Base-by-base conservation (phyloP, 2,329 filamentous ascomycete genomes). In the Endocalyx cinctus region DNA sequence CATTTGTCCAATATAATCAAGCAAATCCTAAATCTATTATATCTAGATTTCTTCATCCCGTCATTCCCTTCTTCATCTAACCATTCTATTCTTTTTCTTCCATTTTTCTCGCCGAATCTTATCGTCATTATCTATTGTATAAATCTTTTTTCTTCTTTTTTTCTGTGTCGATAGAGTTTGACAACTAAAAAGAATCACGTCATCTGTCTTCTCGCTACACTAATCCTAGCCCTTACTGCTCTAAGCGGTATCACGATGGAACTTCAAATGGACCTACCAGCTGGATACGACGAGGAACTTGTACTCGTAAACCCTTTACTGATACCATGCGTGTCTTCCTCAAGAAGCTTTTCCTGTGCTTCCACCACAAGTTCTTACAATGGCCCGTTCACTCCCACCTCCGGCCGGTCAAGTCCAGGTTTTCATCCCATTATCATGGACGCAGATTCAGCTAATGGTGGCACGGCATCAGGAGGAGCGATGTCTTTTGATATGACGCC, bases 251-350 rank as follows among this genome's bases (percentile, higher is more conserved):
- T 34, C 27, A 46, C 28, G 35, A 55, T 53, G 47, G 39, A 49
- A 17, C 41, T 50, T 56, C 45, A 64, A 57, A 55, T 69, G 54
- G 57, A 60, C 35, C 25, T 47, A 30, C 38, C 34, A 33, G 40
- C 43, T 29, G 42, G 38, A 13, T 46, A 52, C n/a, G 46, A 48
- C 28, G 46, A 50, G 13, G 46, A 47, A 6, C 52, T 54, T 33
- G 33, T 37, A 28, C 50, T 56, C 18, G 39, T 43, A 27, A 34
- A 29, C 20, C 49, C 20, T 23, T n/a, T 51, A 8, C 26, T 36
- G 12, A 5, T 47, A 17, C 41, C 41, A 16, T 49, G 45, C 32
- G 32, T 45, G 29, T 52, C 52, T 5, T 50, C 54, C 29, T 41
- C 42, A 6, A 37, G 46, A 15, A 55, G 53, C 35, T 58, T 56